phyloP scores from a whole-genome alignment of 495 filamentous ascomycete species.

The Polyplosphaeria fusca region DNA sequence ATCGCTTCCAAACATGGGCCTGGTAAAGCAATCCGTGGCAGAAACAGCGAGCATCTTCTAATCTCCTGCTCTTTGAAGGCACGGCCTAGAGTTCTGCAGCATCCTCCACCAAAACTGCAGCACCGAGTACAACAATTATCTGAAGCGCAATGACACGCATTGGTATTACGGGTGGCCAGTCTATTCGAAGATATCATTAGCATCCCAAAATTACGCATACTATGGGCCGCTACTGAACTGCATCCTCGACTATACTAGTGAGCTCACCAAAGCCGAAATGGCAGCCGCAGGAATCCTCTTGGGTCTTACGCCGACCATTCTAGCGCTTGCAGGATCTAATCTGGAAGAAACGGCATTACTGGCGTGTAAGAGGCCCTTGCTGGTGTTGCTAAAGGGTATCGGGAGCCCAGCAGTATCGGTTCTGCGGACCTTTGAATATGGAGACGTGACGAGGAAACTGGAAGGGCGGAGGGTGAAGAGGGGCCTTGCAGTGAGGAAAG shows the following conservation, averaged over 20 bases:
- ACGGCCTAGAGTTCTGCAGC: no score
- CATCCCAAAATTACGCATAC: not conserved
- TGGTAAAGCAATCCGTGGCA: not conserved
- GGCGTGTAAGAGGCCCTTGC: not conserved
- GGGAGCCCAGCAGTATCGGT: not conserved
- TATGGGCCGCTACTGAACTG: not conserved
- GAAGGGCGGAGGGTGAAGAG: not conserved
- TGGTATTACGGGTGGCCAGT: not conserved
- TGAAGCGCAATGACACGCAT: not conserved
- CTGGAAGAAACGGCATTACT: not conserved
- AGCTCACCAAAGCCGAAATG: not conserved
- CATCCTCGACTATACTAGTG: not conserved
- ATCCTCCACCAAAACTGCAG: not conserved
- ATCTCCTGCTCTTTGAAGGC: no score
- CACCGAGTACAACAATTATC: not conserved
- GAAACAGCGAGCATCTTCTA: no score
- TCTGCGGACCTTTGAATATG: not conserved
- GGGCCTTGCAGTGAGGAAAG: not conserved
- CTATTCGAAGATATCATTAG: not conserved
- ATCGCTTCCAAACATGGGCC: not conserved
- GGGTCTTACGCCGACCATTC: conserved; percentile 2
- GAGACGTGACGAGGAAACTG: not conserved
- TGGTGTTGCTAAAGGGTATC: not conserved
- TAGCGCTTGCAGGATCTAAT: not conserved
- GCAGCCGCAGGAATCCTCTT: not conserved